A percentile compares a stretch with the other conserved stretches of the same genome.
These are phyloP conservation scores for Croton setiger DNA, from an alignment of 441 rosid genomes.

Conservation along the genomic window DNA sequence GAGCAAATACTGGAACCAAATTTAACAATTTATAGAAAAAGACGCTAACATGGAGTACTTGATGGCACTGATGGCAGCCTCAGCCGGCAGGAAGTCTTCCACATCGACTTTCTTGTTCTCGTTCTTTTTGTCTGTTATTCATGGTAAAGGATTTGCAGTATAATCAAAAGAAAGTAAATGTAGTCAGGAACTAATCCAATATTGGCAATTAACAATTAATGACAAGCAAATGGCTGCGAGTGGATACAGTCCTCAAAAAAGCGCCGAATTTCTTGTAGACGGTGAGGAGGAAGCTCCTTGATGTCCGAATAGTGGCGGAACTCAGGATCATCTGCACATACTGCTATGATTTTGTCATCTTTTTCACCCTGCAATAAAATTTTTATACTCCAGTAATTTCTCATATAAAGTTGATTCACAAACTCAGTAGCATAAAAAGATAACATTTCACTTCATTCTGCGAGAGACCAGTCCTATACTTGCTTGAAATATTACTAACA, in stretches of 20 bases:
- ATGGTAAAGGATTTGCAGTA: constrained; percentile 30
- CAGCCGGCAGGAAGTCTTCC: constrained; percentile 84
- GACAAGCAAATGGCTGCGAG: constrained; percentile 3
- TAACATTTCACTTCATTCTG: not conserved
- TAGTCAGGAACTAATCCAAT: not conserved
- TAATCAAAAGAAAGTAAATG: not conserved
- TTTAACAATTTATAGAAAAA: not conserved
- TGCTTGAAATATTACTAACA: not conserved
- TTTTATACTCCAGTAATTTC: constrained; percentile 1
- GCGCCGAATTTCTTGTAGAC: constrained; percentile 95
- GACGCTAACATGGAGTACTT: constrained; percentile 78
- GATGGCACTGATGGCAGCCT: constrained; percentile 70
- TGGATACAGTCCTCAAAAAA: constrained; percentile 99
- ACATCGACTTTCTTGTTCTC: constrained; percentile 97
- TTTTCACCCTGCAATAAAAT: constrained; percentile 70
- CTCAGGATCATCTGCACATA: constrained; percentile 98
- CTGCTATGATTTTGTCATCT: constrained; percentile 97
- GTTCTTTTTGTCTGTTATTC: constrained; percentile 79
- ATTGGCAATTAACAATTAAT: not conserved
- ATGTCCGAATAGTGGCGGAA: constrained; percentile 90
- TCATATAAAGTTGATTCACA: not conserved
- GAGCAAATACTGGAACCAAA: not conserved
- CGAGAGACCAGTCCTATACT: not conserved
- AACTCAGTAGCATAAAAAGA: not conserved
- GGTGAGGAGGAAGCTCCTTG: constrained; percentile 96